A percentile compares a stretch with the other conserved stretches of the same genome.
Conservation (phyloP, 495 filamentous ascomycete genomes). For the Usnea hakonensis region DNA sequence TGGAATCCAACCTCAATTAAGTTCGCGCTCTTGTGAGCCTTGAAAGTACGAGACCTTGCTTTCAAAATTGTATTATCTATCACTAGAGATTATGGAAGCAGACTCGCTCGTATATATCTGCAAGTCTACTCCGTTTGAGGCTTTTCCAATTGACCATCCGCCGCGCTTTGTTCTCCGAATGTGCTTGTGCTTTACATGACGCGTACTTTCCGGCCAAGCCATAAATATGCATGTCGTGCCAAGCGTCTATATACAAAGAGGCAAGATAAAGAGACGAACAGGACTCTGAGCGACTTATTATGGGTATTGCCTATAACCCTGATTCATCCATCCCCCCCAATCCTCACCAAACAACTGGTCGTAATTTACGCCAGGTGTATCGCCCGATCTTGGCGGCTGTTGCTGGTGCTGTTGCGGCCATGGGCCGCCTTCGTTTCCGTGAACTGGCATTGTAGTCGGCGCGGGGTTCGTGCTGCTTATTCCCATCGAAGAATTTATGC, state of each 20-base stretch:
- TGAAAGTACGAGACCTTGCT: too few species aligned
- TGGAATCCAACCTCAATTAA: background rate
- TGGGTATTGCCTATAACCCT: slow-evolving; percentile 15
- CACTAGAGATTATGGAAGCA: background rate
- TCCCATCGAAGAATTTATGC: slow-evolving; percentile 4
- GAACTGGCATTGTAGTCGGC: slow-evolving; percentile 6
- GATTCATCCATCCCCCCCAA: slow-evolving; percentile 26
- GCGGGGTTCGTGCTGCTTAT: slow-evolving; percentile 8
- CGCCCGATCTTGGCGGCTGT: slow-evolving; percentile 7
- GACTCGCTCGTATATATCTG: background rate
- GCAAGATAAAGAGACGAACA: background rate
- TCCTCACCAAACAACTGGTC: slow-evolving; percentile 26
- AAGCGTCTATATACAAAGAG: slow-evolving; percentile 1
- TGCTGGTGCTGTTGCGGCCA: slow-evolving; percentile 2
- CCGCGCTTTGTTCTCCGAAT: background rate
- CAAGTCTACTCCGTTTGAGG: background rate
- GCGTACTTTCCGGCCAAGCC: background rate
- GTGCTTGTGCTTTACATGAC: slow-evolving; percentile 4
- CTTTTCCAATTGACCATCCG: background rate
- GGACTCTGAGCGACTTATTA: too few species aligned
- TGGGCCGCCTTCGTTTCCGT: background rate
- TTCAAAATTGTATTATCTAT: too few species aligned
- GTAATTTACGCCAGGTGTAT: slow-evolving; percentile 11
- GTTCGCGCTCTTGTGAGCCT: background rate
- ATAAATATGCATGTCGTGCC: background rate